phyloP scores from a whole-genome alignment of 129 eudicot genomes.

The Lactuca saligna region DNA sequence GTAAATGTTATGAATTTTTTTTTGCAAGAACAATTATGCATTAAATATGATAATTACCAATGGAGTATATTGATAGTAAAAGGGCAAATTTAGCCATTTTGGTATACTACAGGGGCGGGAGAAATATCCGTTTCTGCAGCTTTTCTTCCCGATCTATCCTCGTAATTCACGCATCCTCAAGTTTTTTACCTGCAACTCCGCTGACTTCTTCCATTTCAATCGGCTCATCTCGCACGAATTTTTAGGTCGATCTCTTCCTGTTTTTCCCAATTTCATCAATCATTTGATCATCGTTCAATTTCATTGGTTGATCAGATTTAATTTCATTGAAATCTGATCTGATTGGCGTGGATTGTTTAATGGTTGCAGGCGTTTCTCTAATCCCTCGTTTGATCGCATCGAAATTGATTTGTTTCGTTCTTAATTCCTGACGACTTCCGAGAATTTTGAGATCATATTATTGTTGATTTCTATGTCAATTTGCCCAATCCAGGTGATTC shows the following conservation, averaged over 20 bases:
- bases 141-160: constrained; percentile 37
- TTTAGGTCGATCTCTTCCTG: constrained; percentile 23
- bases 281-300: constrained; percentile 21
- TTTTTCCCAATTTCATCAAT: constrained; percentile 11
- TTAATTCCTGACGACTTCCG: not conserved
- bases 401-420: constrained; percentile 1
- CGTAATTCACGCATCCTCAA: constrained; percentile 34
- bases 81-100: not conserved
- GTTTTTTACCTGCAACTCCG: constrained; percentile 19
- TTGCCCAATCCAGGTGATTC: constrained; percentile 2
- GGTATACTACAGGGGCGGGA: not conserved
- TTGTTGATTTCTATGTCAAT: not conserved
- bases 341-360: constrained; percentile 10
- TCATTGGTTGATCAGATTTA: constrained; percentile 6
- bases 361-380: constrained; percentile 2
- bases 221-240: constrained; percentile 20
- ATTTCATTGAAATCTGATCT: constrained; percentile 1
- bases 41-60: not conserved
- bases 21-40: not conserved
- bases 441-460: not conserved
- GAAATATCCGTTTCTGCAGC: constrained; percentile 12
- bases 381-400: constrained; percentile 7
- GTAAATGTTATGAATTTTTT: too few species aligned
- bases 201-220: constrained; percentile 27
- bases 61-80: not conserved